Conservation (phyloP, 2,329 filamentous ascomycete species). For the Aureobasidium sp. region DNA sequence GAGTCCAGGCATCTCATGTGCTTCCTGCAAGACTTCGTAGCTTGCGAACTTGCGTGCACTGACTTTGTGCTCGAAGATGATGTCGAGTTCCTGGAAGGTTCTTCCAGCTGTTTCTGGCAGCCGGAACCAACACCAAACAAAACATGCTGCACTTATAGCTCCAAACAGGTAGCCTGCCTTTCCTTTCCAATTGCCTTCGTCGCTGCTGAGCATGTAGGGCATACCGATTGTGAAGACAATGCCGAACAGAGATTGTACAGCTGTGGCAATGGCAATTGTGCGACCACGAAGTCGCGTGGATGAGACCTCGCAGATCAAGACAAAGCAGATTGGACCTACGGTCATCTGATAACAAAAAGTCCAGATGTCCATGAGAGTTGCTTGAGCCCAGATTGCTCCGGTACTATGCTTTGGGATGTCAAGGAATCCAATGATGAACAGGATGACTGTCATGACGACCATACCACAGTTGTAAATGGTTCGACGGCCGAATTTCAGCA, state of each 20-base stretch:
- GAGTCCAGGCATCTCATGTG: background rate
- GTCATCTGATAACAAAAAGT: conserved; percentile 5
- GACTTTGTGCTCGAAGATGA: conserved; percentile 24
- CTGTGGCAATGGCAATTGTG: conserved; percentile 16
- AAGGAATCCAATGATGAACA: conserved; percentile 35
- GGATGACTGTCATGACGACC: conserved; percentile 15
- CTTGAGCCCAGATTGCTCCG: conserved; percentile 30
- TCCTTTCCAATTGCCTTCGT: conserved; percentile 27
- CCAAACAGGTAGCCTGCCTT: conserved; percentile 31
- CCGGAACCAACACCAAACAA: conserved; percentile 29
- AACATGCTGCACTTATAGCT: conserved; percentile 23
- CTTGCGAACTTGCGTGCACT: background rate
- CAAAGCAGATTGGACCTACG: conserved; percentile 17
- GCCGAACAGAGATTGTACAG: conserved; percentile 15
- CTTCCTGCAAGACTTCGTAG: background rate
- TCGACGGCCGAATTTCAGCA: conserved; percentile 34
- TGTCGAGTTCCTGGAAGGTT: conserved; percentile 32
- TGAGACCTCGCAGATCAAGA: conserved; percentile 14
- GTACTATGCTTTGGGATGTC: conserved; percentile 27
- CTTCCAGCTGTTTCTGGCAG: conserved; percentile 31
- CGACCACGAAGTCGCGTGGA: conserved; percentile 11
- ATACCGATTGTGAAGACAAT: conserved; percentile 22
- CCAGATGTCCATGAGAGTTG: conserved; percentile 17
- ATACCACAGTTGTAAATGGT: conserved; percentile 33
- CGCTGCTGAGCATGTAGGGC: conserved; percentile 28